These are phyloP conservation scores for Solanum chacoense DNA, from an alignment of 305 asterid genomes.

Conservation along the genomic window DNA sequence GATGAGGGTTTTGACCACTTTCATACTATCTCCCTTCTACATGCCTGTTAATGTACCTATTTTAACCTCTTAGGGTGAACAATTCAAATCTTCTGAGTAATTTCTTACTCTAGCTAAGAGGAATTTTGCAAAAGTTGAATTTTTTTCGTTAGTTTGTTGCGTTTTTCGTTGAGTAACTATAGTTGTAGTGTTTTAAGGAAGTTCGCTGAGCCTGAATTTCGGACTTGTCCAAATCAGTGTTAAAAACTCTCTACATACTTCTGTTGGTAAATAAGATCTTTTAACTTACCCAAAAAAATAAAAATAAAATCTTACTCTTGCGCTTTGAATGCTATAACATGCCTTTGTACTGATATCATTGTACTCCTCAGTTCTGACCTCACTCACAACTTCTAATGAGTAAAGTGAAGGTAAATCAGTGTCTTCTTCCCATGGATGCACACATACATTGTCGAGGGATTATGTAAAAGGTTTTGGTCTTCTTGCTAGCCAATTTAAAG, in stretches of 20 bases:
- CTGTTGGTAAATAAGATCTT: neutral
- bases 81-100: neutral
- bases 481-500: neutral
- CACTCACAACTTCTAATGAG: neutral
- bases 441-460: neutral
- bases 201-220: neutral
- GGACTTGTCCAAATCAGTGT: neutral
- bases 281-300: neutral
- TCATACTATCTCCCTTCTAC: neutral
- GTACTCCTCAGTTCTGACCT: neutral
- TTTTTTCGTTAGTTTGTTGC: neutral
- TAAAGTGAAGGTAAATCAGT: neutral
- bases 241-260: neutral
- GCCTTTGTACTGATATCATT: neutral
- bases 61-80: neutral
- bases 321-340: neutral
- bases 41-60: neutral
- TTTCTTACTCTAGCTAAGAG: neutral
- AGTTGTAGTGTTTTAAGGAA: neutral
- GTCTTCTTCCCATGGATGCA: neutral
- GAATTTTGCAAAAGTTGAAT: neutral
- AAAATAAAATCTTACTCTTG: neutral
- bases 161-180: neutral
- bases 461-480: neutral
- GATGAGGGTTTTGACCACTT: neutral